These are phyloP conservation scores for Aspergillus brasiliensis DNA, from an alignment of 2,329 filamentous ascomycete genomes.

Conservation along the genomic window DNA sequence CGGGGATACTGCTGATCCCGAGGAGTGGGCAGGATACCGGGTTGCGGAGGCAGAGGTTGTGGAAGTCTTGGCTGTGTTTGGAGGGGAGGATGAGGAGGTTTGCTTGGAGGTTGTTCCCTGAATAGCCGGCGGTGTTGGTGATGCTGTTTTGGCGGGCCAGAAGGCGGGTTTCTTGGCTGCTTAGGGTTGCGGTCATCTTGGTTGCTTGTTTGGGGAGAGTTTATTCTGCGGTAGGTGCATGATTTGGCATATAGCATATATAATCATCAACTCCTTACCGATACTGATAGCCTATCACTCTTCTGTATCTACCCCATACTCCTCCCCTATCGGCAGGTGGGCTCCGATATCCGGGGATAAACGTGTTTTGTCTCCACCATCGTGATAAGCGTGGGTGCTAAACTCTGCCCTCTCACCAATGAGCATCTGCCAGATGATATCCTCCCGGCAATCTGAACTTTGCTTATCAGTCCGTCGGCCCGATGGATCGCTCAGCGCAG, in stretches of 20 bases:
- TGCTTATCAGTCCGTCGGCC: slow-evolving; percentile 14
- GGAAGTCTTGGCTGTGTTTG: slow-evolving; percentile 60
- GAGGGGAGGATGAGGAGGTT: slow-evolving; percentile 64
- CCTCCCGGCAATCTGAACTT: neutral
- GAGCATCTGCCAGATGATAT: neutral
- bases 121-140: slow-evolving; percentile 56
- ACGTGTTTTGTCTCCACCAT: neutral
- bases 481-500: neutral
- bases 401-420: neutral
- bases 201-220: neutral
- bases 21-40: slow-evolving; percentile 65
- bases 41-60: slow-evolving; percentile 61
- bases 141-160: slow-evolving; percentile 47
- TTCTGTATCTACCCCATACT: neutral
- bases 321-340: neutral
- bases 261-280: neutral
- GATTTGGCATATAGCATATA: neutral
- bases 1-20: slow-evolving; percentile 48
- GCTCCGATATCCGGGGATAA: slow-evolving; percentile 4
- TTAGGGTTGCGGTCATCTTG: neutral
- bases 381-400: neutral
- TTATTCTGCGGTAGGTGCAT: neutral
- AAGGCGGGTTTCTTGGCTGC: slow-evolving; percentile 43
- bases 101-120: slow-evolving; percentile 59
- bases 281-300: neutral